Evolutionary conservation across 495 filamentous ascomycete species (phyloP).

Genomic region (Trichoderma virens): DNA sequence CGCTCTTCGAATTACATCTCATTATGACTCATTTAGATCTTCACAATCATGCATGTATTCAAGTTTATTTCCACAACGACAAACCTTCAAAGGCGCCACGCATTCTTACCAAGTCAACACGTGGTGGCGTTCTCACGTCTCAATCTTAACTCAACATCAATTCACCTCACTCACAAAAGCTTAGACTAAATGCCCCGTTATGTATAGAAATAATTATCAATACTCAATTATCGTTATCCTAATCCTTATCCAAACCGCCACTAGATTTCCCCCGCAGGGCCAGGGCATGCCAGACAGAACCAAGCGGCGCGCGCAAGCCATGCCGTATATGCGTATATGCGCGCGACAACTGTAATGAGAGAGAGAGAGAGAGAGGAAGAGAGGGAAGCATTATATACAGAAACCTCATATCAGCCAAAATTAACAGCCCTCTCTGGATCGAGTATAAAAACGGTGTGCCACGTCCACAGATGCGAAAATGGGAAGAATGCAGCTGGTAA

Average conservation of each 20-base stretch:
- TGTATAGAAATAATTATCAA: not conserved
- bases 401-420: not conserved
- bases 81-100: too few species aligned
- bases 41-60: too few species aligned
- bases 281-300: too few species aligned
- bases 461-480: not conserved
- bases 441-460: not conserved
- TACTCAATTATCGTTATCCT: not conserved
- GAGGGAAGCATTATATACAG: constrained; percentile 1
- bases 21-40: too few species aligned
- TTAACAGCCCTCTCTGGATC: not conserved
- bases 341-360: not conserved
- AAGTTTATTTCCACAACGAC: too few species aligned
- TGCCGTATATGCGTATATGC: not conserved
- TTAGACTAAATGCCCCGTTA: too few species aligned
- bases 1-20: not conserved
- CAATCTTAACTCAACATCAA: not conserved
- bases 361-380: too few species aligned
- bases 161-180: not conserved
- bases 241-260: not conserved
- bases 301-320: too few species aligned
- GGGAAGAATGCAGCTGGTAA: not conserved
- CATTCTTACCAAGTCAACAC: too few species aligned
- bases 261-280: not conserved
- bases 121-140: too few species aligned